phyloP scores from a whole-genome alignment of 2,329 filamentous ascomycete genomes.

The Colletotrichum destructivum region DNA sequence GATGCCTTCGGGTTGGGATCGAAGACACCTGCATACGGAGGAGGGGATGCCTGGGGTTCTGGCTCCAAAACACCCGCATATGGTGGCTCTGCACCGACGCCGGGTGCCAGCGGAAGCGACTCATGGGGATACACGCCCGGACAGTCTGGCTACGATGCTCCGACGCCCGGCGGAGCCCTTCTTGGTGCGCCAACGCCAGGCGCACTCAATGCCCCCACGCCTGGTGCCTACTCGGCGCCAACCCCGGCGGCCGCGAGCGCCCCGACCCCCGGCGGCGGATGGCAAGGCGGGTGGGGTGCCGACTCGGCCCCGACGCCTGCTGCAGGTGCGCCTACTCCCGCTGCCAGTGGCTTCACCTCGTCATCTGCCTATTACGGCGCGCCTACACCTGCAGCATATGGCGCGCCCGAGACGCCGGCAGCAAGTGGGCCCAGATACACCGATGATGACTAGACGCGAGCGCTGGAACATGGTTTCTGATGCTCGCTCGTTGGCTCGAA shows the following conservation, averaged over 20 bases:
- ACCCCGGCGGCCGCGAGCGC: slow-evolving; percentile 74
- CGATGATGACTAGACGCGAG: slow-evolving; percentile 61
- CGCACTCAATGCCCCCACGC: slow-evolving; percentile 78
- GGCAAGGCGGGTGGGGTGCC: slow-evolving; percentile 71
- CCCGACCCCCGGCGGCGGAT: slow-evolving; percentile 78
- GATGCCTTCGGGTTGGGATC: slow-evolving; percentile 77
- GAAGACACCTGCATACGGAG: slow-evolving; percentile 76
- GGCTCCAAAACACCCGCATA: slow-evolving; percentile 87
- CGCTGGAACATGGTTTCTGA: background rate
- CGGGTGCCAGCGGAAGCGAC: slow-evolving; percentile 70
- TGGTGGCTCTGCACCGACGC: slow-evolving; percentile 71
- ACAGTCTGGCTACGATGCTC: slow-evolving; percentile 75
- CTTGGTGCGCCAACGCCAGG: slow-evolving; percentile 73
- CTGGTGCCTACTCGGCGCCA: slow-evolving; percentile 76
- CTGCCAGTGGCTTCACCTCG: slow-evolving; percentile 69
- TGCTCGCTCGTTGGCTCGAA: slow-evolving; percentile 15
- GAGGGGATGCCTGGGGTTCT: slow-evolving; percentile 72
- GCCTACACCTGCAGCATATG: slow-evolving; percentile 76
- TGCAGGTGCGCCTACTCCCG: slow-evolving; percentile 78
- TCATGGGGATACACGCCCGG: slow-evolving; percentile 73
- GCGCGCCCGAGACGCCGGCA: slow-evolving; percentile 73
- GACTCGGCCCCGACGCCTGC: slow-evolving; percentile 79
- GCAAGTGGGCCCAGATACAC: slow-evolving; percentile 70
- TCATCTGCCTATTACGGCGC: slow-evolving; percentile 68
- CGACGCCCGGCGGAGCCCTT: slow-evolving; percentile 73